Evolutionary conservation across 306 rosid genomes (phyloP).

Genomic region (Glycine latifolia): DNA sequence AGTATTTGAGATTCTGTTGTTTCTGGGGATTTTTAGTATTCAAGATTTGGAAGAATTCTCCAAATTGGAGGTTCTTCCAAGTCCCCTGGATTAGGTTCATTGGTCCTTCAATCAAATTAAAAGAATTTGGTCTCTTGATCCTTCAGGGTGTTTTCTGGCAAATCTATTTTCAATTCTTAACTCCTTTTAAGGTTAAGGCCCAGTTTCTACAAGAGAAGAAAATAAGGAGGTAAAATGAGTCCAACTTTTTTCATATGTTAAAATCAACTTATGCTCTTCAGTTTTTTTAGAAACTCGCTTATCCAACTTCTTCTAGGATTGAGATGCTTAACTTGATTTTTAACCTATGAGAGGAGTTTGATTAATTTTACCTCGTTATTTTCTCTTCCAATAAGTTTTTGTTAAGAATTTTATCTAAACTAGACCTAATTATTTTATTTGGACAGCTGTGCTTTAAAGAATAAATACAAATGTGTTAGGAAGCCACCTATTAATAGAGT

Average conservation of each 20-base stretch:
- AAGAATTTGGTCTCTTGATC: background rate
- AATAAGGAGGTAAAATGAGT: background rate
- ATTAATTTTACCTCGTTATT: background rate
- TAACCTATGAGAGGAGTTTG: background rate
- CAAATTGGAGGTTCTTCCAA: background rate
- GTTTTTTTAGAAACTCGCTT: background rate
- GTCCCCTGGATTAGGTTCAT: background rate
- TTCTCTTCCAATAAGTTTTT: background rate
- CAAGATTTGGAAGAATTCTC: background rate
- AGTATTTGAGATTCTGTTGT: background rate
- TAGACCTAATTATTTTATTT: background rate
- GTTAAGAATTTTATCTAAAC: background rate
- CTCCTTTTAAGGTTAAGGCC: background rate
- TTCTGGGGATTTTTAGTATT: background rate
- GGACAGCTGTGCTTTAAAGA: background rate
- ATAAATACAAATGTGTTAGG: slow-evolving; percentile 19
- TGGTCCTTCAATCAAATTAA: background rate
- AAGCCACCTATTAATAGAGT: background rate
- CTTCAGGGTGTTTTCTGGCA: slow-evolving; percentile 9
- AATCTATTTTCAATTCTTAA: slow-evolving; percentile 2
- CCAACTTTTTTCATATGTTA: background rate
- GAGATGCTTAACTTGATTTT: background rate
- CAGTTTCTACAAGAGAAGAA: background rate
- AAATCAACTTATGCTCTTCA: background rate
- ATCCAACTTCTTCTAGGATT: background rate